Evolutionary conservation across 768 basidiomycete species (phyloP), one percentile per base, ranked within the genome.

Genomic region (Auriscalpium microsporum): DNA sequence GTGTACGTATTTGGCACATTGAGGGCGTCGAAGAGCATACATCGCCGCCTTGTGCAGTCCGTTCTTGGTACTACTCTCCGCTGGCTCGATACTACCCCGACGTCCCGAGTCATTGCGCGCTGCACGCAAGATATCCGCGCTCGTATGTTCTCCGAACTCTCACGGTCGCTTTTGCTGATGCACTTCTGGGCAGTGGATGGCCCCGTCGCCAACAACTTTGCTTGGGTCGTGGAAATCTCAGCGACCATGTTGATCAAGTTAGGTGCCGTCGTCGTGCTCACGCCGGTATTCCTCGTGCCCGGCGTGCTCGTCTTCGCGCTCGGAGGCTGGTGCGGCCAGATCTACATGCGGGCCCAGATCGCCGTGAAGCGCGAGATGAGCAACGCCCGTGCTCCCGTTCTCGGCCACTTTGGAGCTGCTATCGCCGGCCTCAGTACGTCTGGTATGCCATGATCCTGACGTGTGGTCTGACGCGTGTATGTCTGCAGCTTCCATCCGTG

Each of bases 121-220:
- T 81, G 80, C 64, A 87, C 85, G 1, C 79, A 83, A 53, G 86
- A 87, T 63, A 83, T 86, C 19, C 71, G 69, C 48, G 63, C 69
- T 16, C 54, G 69, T 69, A 54, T 21, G 65, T 45, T 6, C 11
- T 17, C 45, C 3, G 8, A 28, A 28, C 28, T 28, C 4, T 4
- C 2, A 28, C 28, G 4, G 40, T 42, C 40, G 40, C 40, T 42
- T 2, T 9, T 14, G 3, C 17, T 42, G 13, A 13, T 42, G 3
- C 3, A 4, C 4, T 34, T 17, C n/a, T 10, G 53, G 38, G 34
- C 47, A 68, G 72, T 75, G 45, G 75, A 76, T 56, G 72, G 67
- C 8, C 68, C 67, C 4, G 55, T 73, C 40, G 54, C 68, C 2
- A 57, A 62, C 33, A 54, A 50, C 21, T 60, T 75, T n/a, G 44